Evolutionary conservation across 352 stramenopile species (phyloP).

Genomic region (Sclerospora graminicola): DNA sequence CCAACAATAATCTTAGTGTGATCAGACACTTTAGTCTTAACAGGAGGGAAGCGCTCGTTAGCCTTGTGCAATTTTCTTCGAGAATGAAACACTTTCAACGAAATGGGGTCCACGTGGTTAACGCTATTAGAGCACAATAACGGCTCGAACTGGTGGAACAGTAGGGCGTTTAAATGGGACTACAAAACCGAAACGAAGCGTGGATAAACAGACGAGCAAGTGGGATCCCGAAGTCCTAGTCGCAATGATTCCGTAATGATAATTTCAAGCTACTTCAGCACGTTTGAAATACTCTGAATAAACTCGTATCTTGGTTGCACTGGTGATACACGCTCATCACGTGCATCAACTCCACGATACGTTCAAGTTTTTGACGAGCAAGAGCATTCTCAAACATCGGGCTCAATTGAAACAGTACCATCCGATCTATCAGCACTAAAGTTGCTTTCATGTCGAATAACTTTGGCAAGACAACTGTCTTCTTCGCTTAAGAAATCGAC

Average conservation of each 20-base stretch:
- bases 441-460: constrained; percentile 77
- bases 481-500: constrained; percentile 46
- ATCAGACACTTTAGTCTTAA: constrained; percentile 29
- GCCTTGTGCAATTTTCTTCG: constrained; percentile 43
- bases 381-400: constrained; percentile 61
- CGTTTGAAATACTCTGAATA: constrained; percentile 21
- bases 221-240: constrained; percentile 45
- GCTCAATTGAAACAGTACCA: constrained; percentile 74
- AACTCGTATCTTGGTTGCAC: constrained; percentile 10
- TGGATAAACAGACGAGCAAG: constrained; percentile 66
- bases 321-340: constrained; percentile 41
- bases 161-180: constrained; percentile 50
- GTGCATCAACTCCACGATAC: constrained; percentile 44
- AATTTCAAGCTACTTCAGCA: constrained; percentile 35
- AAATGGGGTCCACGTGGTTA: constrained; percentile 63
- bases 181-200: constrained; percentile 42
- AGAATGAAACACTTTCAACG: constrained; percentile 63
- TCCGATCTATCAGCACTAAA: constrained; percentile 40
- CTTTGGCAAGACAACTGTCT: constrained; percentile 51
- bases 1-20: constrained; percentile 31
- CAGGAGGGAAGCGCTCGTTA: constrained; percentile 9
- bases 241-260: constrained; percentile 45
- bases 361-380: constrained; percentile 49
- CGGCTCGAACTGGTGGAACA: constrained; percentile 69
- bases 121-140: constrained; percentile 75